These are phyloP conservation scores for Oryza glaberrima DNA, from an alignment of 176 grass and related monocot genomes.

Conservation along the genomic window DNA sequence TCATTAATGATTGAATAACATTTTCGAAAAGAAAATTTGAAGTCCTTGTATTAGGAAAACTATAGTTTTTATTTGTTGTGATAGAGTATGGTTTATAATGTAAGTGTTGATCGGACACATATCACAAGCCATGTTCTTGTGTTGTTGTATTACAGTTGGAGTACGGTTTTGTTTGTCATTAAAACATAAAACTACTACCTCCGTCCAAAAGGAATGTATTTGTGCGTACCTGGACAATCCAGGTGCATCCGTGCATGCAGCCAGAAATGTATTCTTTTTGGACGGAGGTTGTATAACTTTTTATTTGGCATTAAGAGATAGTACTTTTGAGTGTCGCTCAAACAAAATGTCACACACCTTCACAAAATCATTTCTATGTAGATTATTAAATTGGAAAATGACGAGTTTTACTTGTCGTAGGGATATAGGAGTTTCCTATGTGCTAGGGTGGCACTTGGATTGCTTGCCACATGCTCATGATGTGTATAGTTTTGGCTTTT, in stretches of 20 bases:
- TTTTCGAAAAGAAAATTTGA: no score
- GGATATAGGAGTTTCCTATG: not conserved
- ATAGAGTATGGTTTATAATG: not conserved
- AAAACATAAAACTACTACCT: not conserved
- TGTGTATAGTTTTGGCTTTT: not conserved
- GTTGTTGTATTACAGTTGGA: not conserved
- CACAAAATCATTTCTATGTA: not conserved
- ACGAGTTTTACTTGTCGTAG: not conserved
- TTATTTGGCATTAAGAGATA: no score
- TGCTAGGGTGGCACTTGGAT: not conserved
- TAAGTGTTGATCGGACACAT: not conserved
- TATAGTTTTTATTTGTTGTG: not conserved
- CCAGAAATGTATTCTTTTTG: no score
- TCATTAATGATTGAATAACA: not conserved
- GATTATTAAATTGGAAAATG: no score
- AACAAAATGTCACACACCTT: not conserved
- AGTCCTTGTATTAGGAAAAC: not conserved
- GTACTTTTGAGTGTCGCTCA: not conserved
- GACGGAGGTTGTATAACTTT: no score
- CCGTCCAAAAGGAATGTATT: no score
- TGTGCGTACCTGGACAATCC: no score
- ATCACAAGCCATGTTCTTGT: not conserved
- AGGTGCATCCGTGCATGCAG: no score
- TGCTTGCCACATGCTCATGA: not conserved
- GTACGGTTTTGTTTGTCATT: not conserved